These are phyloP conservation scores for Ballota nigra DNA, from an alignment of 257 asterid species.

Conservation along the genomic window DNA sequence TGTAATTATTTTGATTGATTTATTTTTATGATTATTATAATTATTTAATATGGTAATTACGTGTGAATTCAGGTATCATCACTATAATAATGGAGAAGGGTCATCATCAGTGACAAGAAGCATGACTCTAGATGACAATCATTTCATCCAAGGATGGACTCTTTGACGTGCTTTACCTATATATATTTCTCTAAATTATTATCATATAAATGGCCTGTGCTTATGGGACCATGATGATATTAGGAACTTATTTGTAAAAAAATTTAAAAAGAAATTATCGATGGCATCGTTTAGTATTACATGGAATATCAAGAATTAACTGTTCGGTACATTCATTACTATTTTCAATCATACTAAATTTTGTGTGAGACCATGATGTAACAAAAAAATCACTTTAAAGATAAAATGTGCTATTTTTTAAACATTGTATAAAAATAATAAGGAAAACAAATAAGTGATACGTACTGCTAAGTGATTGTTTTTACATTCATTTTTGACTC, in stretches of 20 bases:
- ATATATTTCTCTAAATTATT: too few species aligned
- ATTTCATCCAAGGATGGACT: constrained; percentile 65
- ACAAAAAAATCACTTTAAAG: too few species aligned
- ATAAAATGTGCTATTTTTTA: too few species aligned
- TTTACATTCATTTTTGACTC: too few species aligned
- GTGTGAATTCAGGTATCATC: constrained; percentile 48
- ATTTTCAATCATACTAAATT: too few species aligned
- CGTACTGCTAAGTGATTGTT: too few species aligned
- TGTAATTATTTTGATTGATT: too few species aligned
- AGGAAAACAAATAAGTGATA: too few species aligned
- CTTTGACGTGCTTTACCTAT: constrained; percentile 29
- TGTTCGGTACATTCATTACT: too few species aligned
- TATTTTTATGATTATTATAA: too few species aligned
- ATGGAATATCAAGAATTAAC: background rate
- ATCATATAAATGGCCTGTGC: constrained; percentile 9
- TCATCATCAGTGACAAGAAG: constrained; percentile 47
- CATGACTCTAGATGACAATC: constrained; percentile 50
- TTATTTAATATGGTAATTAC: background rate
- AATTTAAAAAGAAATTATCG: background rate
- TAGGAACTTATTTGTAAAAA: constrained; percentile 18
- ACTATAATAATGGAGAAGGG: constrained; percentile 62
- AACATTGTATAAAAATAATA: too few species aligned
- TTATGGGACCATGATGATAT: constrained; percentile 19
- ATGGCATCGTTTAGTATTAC: background rate
- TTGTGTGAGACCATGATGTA: too few species aligned